These are phyloP conservation scores for Cryptosporidium sp. DNA, from an alignment of 169 alveolate genomes.

Conservation along the genomic window DNA sequence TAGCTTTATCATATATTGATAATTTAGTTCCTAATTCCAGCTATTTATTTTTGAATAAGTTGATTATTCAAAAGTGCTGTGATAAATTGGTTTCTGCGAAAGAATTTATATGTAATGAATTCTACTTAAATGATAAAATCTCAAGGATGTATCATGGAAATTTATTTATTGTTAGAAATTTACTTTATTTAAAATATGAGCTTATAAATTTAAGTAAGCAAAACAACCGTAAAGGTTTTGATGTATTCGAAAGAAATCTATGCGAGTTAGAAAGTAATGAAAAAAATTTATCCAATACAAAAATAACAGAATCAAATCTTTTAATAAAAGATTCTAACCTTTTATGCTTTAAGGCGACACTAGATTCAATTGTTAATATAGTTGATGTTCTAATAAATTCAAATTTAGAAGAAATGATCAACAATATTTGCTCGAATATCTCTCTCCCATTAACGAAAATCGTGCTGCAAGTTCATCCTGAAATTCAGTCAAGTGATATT, in stretches of 20 bases:
- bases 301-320: not conserved
- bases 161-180: slow-evolving; percentile 50
- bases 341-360: not conserved
- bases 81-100: slow-evolving; percentile 37
- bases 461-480: slow-evolving; percentile 68
- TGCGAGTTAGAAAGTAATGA: not conserved
- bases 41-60: slow-evolving; percentile 12
- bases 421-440: slow-evolving; percentile 51
- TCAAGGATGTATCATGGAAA: slow-evolving; percentile 58
- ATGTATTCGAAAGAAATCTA: not conserved
- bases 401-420: slow-evolving; percentile 43
- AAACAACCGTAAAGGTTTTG: not conserved
- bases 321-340: not conserved
- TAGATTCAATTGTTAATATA: slow-evolving; percentile 16
- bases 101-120: slow-evolving; percentile 23
- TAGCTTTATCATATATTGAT: slow-evolving; percentile 55
- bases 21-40: slow-evolving; percentile 40
- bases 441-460: slow-evolving; percentile 67
- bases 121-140: slow-evolving; percentile 24
- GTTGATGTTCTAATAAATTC: slow-evolving; percentile 5
- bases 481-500: slow-evolving; percentile 53
- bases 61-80: slow-evolving; percentile 59
- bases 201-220: slow-evolving; percentile 28
- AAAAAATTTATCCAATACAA: not conserved
- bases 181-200: slow-evolving; percentile 47